Percentiles rank a stretch among this genome's conserved stretches.
Evolutionary conservation across 805 yeast species (phyloP).

Genomic region (Metschnikowia rubicola): DNA sequence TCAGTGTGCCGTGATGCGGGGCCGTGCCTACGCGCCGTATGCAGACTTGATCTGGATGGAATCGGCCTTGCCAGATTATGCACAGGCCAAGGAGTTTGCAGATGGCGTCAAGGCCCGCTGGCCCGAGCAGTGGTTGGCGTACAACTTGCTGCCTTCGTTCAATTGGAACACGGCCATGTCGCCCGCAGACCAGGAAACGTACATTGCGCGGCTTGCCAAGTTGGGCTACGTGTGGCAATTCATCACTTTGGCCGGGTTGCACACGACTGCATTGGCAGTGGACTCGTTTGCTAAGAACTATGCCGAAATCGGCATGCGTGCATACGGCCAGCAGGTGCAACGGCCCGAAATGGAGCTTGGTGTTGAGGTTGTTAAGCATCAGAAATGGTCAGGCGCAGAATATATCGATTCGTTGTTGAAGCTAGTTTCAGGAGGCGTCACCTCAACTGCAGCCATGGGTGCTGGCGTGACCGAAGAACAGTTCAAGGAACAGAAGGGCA

Average conservation of each 20-base stretch:
- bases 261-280: slow-evolving; percentile 89
- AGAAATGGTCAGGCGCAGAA: slow-evolving; percentile 98
- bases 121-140: slow-evolving; percentile 95
- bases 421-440: slow-evolving; percentile 89
- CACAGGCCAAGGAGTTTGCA: slow-evolving; percentile 92
- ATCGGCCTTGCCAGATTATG: slow-evolving; percentile 88
- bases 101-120: slow-evolving; percentile 76
- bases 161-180: slow-evolving; percentile 97
- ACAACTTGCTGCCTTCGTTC: slow-evolving; percentile 95
- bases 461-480: slow-evolving; percentile 97
- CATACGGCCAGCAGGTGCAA: slow-evolving; percentile 87
- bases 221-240: slow-evolving; percentile 97
- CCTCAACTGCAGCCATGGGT: slow-evolving; percentile 98
- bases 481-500: slow-evolving; percentile 49
- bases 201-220: slow-evolving; percentile 78
- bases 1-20: slow-evolving; percentile 95
- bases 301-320: slow-evolving; percentile 86
- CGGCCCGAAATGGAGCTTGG: slow-evolving; percentile 81
- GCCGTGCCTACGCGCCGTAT: slow-evolving; percentile 90
- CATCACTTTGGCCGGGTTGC: slow-evolving; percentile 95
- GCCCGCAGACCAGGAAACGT: slow-evolving; percentile 81
- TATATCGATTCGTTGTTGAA: slow-evolving; percentile 88
- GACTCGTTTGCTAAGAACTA: slow-evolving; percentile 80
- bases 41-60: slow-evolving; percentile 99
- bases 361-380: slow-evolving; percentile 96